Conservation (phyloP, 106 monocot species). For the Apostasia ramifera region DNA sequence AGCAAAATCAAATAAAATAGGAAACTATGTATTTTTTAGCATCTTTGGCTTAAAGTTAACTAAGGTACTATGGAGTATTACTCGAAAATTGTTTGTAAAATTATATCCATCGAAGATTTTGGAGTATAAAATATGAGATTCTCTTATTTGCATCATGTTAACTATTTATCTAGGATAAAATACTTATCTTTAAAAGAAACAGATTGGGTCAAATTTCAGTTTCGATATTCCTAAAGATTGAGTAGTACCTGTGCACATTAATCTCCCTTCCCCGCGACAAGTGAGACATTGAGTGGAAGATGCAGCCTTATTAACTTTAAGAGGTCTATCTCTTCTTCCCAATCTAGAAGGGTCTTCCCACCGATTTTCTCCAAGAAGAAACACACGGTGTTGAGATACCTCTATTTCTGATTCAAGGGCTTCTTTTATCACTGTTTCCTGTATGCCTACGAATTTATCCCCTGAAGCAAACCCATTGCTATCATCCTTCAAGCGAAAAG, state of each 20-base stretch:
- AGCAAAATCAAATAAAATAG: too few relatives aligned
- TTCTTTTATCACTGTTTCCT: slow-evolving; percentile 51
- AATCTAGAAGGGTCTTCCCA: slow-evolving; percentile 94
- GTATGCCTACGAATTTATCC: slow-evolving; percentile 34
- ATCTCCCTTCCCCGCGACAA: slow-evolving; percentile 80
- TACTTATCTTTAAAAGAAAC: not conserved
- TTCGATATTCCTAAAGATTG: too few relatives aligned
- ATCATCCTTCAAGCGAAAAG: slow-evolving; percentile 29
- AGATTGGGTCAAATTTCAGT: not conserved
- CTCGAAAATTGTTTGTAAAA: too few relatives aligned
- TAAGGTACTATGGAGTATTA: too few relatives aligned
- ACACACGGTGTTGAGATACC: slow-evolving; percentile 58
- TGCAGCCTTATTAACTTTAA: slow-evolving; percentile 5
- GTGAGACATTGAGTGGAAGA: slow-evolving; percentile 50
- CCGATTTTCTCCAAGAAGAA: slow-evolving; percentile 92
- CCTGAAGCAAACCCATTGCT: slow-evolving; percentile 55
- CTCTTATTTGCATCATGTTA: too few relatives aligned
- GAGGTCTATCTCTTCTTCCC: slow-evolving; percentile 19
- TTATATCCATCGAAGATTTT: too few relatives aligned
- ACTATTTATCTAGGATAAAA: too few relatives aligned
- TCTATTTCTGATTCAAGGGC: slow-evolving; percentile 23
- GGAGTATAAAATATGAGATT: too few relatives aligned
- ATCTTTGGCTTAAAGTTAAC: too few relatives aligned
- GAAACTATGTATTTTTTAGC: too few relatives aligned
- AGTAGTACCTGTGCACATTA: slow-evolving; percentile 82